Base-by-base conservation (phyloP, 441 rosid genomes). In the Dalechampia spathulata region DNA sequence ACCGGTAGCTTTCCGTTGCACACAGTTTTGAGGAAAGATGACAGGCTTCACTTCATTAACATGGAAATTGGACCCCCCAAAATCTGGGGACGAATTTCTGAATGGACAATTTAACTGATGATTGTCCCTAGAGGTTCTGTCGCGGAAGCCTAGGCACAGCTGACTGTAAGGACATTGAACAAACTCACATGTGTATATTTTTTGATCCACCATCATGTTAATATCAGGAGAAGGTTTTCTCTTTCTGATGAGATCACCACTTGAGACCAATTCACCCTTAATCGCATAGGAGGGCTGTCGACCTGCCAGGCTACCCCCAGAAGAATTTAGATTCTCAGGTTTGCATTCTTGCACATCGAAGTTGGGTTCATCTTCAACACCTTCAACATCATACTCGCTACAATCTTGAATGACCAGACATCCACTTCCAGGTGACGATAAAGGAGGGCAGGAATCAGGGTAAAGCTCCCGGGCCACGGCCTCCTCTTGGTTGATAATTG, bases 311-410 rank as follows among this genome's bases (percentile, higher is more conserved):
- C 64, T 64, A 3, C 68, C 75, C 65, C 52, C 68, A 0, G 82
- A 57, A 11, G 75, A 36, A 56, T 44, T 60, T 49, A 76, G 61
- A 66, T 61, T 78, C 46, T 67, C 78, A 0, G 86, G 83, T 63
- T 79, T 84, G 52, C 57, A 45, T 58, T 89, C 95, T 39, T 73
- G 78, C 55, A 73, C 78, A 20, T 84, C 87, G 43, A 69, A 78
- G 50, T 51, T 73, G 19, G 71, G 57, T 50, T 83, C 89, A 51
- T 75, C 83, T 27, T 78, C 95, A 1, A 61, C 75, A n/a, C 89
- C 96, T 44, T 93, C 96, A 49, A 93, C 99, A 42, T 93, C 99
- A 60, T 85, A 93, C 61, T 87, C 96, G 46, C 70, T 81, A 46
- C 77, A 68, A 62, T 93, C 93, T 61, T 76, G 78, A 49, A 83